A percentile compares a stretch with the other conserved stretches of the same genome.
These are phyloP conservation scores for Alternaria hordeiaustralica DNA, from an alignment of 2,329 filamentous ascomycete species.

Conservation along the genomic window DNA sequence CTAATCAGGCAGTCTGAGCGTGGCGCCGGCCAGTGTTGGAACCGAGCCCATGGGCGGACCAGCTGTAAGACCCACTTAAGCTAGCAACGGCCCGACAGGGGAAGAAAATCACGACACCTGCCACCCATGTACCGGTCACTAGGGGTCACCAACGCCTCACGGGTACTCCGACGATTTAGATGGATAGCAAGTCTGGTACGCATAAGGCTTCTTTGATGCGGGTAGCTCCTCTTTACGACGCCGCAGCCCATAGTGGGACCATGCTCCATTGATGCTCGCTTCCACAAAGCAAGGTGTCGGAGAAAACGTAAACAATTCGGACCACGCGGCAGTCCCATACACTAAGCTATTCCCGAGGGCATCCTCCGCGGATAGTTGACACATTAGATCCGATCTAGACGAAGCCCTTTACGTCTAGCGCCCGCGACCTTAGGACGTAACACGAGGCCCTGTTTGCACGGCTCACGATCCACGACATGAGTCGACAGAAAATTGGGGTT, in stretches of 20 bases:
- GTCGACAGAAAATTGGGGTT: not conserved
- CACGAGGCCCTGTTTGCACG: not conserved
- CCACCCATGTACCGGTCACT: not conserved
- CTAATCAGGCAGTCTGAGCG: not conserved
- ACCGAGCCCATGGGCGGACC: not conserved
- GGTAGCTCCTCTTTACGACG: not conserved
- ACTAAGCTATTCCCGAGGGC: not conserved
- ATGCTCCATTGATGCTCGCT: not conserved
- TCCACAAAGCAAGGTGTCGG: not conserved
- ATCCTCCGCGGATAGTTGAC: not conserved
- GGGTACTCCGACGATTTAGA: not conserved
- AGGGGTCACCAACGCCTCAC: not conserved
- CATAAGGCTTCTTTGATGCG: not conserved
- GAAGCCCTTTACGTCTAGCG: not conserved
- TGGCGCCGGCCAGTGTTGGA: not conserved
- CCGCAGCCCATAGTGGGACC: not conserved
- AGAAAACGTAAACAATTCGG: not conserved
- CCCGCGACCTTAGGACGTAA: not conserved
- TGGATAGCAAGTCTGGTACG: not conserved
- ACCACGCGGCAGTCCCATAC: not conserved
- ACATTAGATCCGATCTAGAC: not conserved
- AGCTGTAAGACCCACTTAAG: not conserved
- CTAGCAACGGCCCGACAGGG: constrained; percentile 4
- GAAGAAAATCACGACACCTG: not conserved
- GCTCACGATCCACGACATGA: not conserved